Percentiles rank a stretch among this genome's conserved stretches.
Conservation (phyloP, 257 asterid genomes). For the Rubia yunnanensis region DNA sequence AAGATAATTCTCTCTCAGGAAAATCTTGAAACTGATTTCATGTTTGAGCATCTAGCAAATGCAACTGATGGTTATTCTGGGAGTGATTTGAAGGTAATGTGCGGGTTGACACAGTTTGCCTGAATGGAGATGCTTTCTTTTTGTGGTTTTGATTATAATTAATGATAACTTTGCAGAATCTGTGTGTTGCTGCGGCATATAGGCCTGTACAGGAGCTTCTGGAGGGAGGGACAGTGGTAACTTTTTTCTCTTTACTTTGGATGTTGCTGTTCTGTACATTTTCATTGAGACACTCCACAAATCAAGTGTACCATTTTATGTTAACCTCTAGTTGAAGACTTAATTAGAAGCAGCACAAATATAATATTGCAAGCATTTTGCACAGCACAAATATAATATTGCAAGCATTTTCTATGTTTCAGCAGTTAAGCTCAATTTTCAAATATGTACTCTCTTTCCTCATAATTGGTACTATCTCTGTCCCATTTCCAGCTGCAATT, state of each 20-base stretch:
- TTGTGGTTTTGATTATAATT: constrained; percentile 3
- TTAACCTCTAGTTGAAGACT: background rate
- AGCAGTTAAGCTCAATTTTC: background rate
- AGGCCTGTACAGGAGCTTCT: constrained; percentile 91
- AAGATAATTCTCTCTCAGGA: constrained; percentile 74
- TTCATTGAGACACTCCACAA: background rate
- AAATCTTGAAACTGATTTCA: constrained; percentile 59
- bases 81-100: constrained; percentile 86
- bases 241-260: background rate
- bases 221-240: constrained; percentile 65
- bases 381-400: background rate
- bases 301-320: background rate
- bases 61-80: constrained; percentile 98
- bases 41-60: constrained; percentile 76
- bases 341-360: background rate
- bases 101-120: constrained; percentile 8
- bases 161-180: constrained; percentile 48
- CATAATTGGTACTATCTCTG: background rate
- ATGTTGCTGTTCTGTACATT: background rate
- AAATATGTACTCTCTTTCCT: background rate
- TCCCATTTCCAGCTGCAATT: too few relatives aligned
- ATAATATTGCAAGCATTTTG: background rate
- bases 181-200: constrained; percentile 90
- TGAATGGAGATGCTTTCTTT: constrained; percentile 2
- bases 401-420: background rate